Conservation (phyloP, 169 alveolate species). For the Perkinsus olseni region DNA sequence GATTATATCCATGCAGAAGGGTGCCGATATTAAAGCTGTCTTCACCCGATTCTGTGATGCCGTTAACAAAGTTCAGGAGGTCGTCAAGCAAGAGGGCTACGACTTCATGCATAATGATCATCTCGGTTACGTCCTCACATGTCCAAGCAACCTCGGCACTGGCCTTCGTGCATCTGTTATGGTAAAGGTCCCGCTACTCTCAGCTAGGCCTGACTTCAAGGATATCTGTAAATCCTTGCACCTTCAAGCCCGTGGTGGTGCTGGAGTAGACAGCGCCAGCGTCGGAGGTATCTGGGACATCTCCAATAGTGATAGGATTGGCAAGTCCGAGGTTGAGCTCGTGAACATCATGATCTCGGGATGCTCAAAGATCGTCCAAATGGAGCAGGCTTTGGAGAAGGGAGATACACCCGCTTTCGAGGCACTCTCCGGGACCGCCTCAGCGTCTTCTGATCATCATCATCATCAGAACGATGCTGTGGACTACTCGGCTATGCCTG, state of each 20-base stretch:
- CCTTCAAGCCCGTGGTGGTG: slow-evolving; percentile 11
- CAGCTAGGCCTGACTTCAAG: not conserved
- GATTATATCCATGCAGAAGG: slow-evolving; percentile 44
- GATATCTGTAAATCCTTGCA: not conserved
- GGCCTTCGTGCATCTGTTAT: slow-evolving; percentile 44
- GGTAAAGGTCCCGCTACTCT: slow-evolving; percentile 22
- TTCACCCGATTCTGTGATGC: slow-evolving; percentile 38
- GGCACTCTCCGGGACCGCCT: not conserved
- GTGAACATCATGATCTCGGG: slow-evolving; percentile 16
- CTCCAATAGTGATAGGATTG: slow-evolving; percentile 16
- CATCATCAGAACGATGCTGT: not conserved
- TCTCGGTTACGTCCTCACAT: slow-evolving; percentile 30
- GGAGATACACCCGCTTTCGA: slow-evolving; percentile 2
- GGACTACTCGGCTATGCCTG: slow-evolving; percentile 12
- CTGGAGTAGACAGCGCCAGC: slow-evolving; percentile 15
- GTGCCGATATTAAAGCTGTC: slow-evolving; percentile 32
- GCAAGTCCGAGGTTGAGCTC: slow-evolving; percentile 19
- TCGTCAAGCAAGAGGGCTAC: slow-evolving; percentile 19
- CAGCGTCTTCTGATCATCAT: not conserved
- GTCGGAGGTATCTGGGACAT: slow-evolving; percentile 11
- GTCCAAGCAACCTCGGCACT: slow-evolving; percentile 49
- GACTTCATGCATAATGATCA: slow-evolving; percentile 20
- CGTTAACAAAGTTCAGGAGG: slow-evolving; percentile 21
- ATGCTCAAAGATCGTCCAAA: not conserved
- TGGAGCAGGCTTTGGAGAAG: slow-evolving; percentile 12